Base-by-base conservation (phyloP, 2,329 filamentous ascomycete genomes). In the Bipolaris bicolor region DNA sequence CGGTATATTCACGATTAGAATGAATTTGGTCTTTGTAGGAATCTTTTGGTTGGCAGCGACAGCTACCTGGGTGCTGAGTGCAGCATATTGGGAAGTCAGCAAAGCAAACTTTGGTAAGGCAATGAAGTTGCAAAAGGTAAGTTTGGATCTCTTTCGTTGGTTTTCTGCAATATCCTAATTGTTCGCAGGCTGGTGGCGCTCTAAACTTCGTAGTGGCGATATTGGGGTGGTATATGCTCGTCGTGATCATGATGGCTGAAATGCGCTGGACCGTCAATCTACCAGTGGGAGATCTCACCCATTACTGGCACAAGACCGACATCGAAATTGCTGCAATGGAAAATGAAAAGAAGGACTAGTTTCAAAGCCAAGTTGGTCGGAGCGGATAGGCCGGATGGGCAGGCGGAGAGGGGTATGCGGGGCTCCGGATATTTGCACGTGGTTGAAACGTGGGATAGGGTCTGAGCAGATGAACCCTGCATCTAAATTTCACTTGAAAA, bases 241-340 rank as follows among this genome's bases (percentile, higher is more conserved):
- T 83, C 47, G 81, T 83, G 5, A 83, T 84, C 55, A 83, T 84
- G 79, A 78, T 79, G 1, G 80, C 78, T 3, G 82, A 84, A 71
- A 83, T 84, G 80, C 75, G 81, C 3, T 78, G 83, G 51, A 77
- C 78, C 0, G 58, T 83, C 36, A 79, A 74, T 26, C 73, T 83
- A 2, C 82, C 82, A 0, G 80, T 84, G 1, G 81, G 81, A 4
- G 82, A 84, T 60, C 72, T 84, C 11, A 82, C 77, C 49, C 79
- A 78, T 44, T 79, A 81, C 52, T 84, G 82, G 82, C 53, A 40
- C 1, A 65, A 45, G n/a, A 69, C 69, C 1, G 70, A 73, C 54
- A 62, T 73, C 1, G 69, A 71, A 29, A 49, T 71, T 26, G 67
- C 61, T 10, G 61, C 60, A 2, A 62, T 70, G 60, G 68, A 68